phyloP scores from a whole-genome alignment of 2,329 filamentous ascomycete species.

The Scedosporium boydii region DNA sequence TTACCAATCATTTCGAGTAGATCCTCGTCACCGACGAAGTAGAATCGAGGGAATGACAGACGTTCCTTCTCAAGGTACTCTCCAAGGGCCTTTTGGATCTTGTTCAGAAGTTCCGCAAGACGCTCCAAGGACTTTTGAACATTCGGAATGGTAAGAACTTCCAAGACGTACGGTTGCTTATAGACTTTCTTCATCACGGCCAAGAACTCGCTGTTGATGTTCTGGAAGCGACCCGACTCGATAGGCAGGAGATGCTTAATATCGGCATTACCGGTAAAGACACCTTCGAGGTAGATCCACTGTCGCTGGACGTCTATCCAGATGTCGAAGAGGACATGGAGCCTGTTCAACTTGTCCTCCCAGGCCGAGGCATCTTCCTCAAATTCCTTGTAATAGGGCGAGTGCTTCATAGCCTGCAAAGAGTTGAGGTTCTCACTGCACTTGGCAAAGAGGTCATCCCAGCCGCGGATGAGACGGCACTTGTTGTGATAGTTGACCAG shows the following conservation, averaged over 20 bases:
- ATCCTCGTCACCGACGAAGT: conserved; percentile 98
- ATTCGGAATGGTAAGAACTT: conserved; percentile 90
- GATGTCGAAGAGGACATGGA: conserved; percentile 95
- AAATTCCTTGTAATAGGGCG: conserved; percentile 98
- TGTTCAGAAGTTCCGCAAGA: conserved; percentile 92
- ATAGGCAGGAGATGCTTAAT: conserved; percentile 97
- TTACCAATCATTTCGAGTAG: conserved; percentile 98
- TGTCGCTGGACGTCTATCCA: conserved; percentile 99
- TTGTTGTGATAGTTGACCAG: conserved; percentile 98
- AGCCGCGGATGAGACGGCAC: conserved; percentile 90
- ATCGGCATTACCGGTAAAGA: conserved; percentile 96
- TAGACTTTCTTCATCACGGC: conserved; percentile 99
- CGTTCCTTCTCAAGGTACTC: conserved; percentile 98
- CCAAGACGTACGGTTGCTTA: conserved; percentile 89
- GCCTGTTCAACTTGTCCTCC: conserved; percentile 96
- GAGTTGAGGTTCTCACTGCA: conserved; percentile 98
- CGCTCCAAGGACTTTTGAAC: conserved; percentile 94
- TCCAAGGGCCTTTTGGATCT: conserved; percentile 97
- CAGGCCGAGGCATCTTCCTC: conserved; percentile 93
- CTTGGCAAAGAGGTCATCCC: conserved; percentile 96
- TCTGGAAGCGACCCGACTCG: conserved; percentile 93
- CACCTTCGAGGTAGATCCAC: conserved; percentile 98
- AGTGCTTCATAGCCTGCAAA: conserved; percentile 96
- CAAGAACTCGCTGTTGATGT: conserved; percentile 98
- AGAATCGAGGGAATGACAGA: conserved; percentile 96